Evolutionary conservation across 202 grass and related monocot genomes (phyloP), one percentile per base, ranked within the genome.

Genomic region (Setaria italica): DNA sequence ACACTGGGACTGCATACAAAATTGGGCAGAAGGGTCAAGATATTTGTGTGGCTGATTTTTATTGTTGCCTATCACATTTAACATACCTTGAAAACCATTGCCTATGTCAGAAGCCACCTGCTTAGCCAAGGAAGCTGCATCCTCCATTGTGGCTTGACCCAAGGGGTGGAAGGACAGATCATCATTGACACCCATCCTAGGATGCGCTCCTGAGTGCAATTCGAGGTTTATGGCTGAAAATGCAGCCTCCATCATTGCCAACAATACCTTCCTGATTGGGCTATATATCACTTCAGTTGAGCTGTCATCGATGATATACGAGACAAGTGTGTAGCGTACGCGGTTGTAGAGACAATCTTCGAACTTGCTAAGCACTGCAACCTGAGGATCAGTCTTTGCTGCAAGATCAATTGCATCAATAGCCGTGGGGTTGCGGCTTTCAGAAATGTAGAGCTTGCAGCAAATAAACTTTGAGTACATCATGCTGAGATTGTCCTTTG

Each of bases 391-490:
- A 64, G 9, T 78, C 64, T 79, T 76, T 55, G 79, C 17, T 34
- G 87, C 80, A 30, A 29, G 81, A 53, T 82, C 84, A 14, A 97
- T 84, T 50, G 73, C 46, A 1, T 89, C 81, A 10, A 97, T 56
- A 70, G 88, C 77, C 29, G 47, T 70, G 2, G 56, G 14, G 12
- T 97, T 88, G 62, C 72, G 84, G 70, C 62, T 81, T 83, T 97
- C 94, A 34, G 94, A 97, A 50, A 97, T 90, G 83, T 97, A 97
- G 43, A 94, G 77, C 81, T 97, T 97, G 90, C 90, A 90, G 77
- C 74, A 89, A 68, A 91, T 88, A 5, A 94, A 60, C 86, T 90
- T 93, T 0, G 77, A 66, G 35, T 89, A 76, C 71, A 29, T 62
- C 74, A 53, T 80, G 58, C 67, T 41, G 25, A 79, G 68, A 16